Conservation (phyloP, 345 rosid species). For the Salix exigua region DNA sequence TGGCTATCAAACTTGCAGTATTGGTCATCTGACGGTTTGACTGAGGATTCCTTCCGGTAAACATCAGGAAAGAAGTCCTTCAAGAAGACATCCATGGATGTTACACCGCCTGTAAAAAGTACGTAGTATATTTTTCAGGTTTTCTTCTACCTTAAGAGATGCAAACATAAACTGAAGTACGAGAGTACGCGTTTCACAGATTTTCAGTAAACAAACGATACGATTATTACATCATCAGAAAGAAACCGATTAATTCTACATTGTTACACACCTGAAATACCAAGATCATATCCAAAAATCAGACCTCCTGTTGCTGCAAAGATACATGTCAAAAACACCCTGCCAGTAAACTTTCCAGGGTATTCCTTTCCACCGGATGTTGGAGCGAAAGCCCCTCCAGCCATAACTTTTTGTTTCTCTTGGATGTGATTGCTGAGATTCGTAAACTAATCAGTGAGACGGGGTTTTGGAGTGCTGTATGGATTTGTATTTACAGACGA, state of each 20-base stretch:
- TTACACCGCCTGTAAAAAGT: conserved; percentile 34
- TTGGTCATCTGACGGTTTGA: conserved; percentile 28
- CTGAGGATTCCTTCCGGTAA: conserved; percentile 19
- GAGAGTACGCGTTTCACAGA: background rate
- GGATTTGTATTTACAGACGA: background rate
- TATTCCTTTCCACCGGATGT: conserved; percentile 16
- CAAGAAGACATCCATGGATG: conserved; percentile 38
- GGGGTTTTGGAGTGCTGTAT: too few relatives aligned
- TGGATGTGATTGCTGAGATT: background rate
- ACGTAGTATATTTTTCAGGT: background rate
- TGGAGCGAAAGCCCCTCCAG: conserved; percentile 26
- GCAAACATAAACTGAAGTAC: background rate
- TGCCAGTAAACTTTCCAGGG: conserved; percentile 27
- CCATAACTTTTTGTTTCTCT: conserved; percentile 19
- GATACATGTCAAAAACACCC: conserved; percentile 26
- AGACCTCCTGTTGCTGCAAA: conserved; percentile 39
- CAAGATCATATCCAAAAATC: conserved; percentile 43
- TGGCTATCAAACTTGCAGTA: conserved; percentile 37
- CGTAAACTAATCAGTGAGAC: too few relatives aligned
- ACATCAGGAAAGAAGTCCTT: conserved; percentile 32
- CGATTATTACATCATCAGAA: too few relatives aligned
- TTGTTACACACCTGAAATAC: conserved; percentile 38
- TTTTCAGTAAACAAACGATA: background rate
- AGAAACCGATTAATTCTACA: too few relatives aligned
- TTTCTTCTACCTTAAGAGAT: too few relatives aligned